These are phyloP conservation scores for Periglandula ipomoeae DNA, from an alignment of 2,329 filamentous ascomycete species.

Conservation along the genomic window DNA sequence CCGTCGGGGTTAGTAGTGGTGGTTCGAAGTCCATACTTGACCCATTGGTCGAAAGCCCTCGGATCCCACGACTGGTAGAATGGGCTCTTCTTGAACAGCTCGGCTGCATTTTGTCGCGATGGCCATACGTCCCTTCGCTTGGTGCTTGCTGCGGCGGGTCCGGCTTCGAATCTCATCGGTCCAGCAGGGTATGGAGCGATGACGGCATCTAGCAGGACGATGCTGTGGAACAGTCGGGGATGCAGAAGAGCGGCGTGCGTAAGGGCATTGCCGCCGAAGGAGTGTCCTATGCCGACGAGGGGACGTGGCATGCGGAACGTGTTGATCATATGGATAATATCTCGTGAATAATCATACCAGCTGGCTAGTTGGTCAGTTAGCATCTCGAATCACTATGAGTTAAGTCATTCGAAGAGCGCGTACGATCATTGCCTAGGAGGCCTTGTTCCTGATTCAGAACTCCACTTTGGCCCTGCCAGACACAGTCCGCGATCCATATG, in stretches of 20 bases:
- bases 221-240: slow-evolving; percentile 65
- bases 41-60: slow-evolving; percentile 56
- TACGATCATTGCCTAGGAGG: slow-evolving; percentile 72
- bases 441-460: slow-evolving; percentile 60
- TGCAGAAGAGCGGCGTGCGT: slow-evolving; percentile 65
- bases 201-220: slow-evolving; percentile 80
- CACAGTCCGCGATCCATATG: slow-evolving; percentile 88
- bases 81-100: slow-evolving; percentile 49
- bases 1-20: slow-evolving; percentile 28
- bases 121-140: slow-evolving; percentile 76
- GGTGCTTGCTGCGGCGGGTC: slow-evolving; percentile 53
- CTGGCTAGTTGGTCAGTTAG: slow-evolving; percentile 42
- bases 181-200: slow-evolving; percentile 43
- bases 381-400: no score
- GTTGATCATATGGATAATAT: slow-evolving; percentile 80
- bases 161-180: slow-evolving; percentile 23
- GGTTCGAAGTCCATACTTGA: slow-evolving; percentile 65
- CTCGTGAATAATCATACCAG: slow-evolving; percentile 79
- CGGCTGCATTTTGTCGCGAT: slow-evolving; percentile 58
- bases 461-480: slow-evolving; percentile 73
- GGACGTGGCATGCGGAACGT: slow-evolving; percentile 72
- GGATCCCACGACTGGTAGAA: slow-evolving; percentile 82
- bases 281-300: slow-evolving; percentile 78
- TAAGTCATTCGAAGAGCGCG: slow-evolving; percentile 18
- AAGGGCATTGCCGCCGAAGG: slow-evolving; percentile 72